Evolutionary conservation across 169 alveolate genomes (phyloP), one percentile per base, ranked within the genome.

Genomic region (Plasmodium coatneyi): DNA sequence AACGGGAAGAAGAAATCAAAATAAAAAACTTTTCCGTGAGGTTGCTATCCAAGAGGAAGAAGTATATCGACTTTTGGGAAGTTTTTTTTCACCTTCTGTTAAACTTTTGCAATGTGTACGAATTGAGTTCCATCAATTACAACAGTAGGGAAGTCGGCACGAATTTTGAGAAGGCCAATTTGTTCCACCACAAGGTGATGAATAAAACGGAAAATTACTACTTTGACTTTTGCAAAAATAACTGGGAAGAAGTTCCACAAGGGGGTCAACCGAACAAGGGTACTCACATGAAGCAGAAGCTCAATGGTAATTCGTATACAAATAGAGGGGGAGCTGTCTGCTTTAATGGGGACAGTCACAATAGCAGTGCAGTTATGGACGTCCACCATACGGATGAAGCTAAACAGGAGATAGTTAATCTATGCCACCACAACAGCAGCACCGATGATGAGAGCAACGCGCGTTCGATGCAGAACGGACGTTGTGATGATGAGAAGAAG

Each of bases 91-190:
- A 89, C 52, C 36, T 89, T 41, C 39, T 89, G 74, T 80, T 89
- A 56, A 89, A 89, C 52, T 89, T 89, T 89, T 89, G 94, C 82
- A 89, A 89, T 89, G 76, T 89, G 5, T 89, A 89, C 30, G 94
- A 89, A 80, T 60, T 89, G 52, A 80, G 72, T 52, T 30, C 46
- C 76, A 19, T 89, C 25, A 49, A 70, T 19, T 80, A 56, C 82
- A 89, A 89, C 82, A 66, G 80, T 12, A 89, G 56, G 70, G 94
- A 80, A 2, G 46, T 22, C 4, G 56, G 71, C 30, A 39, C 32
- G 52, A 70, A 36, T 70, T 25, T 12, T 66, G 90, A 89, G 12
- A 25, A 34, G 46, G 36, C 19, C 19, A 43, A 28, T 22, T 14
- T 72, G 39, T 60, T 14, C 46, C 25, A 66, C 39, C 60, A 78